These are phyloP conservation scores for Platanus orientalis DNA, from an alignment of 164 flowering plant genomes.

Conservation along the genomic window DNA sequence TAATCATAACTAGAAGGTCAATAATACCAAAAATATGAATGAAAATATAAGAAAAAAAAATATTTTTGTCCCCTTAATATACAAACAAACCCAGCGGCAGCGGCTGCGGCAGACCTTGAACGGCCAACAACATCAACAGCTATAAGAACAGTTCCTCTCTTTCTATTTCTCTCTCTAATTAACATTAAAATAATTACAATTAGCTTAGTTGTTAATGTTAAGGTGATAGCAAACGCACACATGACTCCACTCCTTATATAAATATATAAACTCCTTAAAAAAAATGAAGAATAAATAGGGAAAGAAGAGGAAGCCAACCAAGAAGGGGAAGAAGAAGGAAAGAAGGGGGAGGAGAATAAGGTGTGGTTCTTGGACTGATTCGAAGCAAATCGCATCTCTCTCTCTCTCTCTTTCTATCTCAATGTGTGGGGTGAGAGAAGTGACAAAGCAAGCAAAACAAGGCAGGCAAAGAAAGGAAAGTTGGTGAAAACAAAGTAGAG, in stretches of 20 bases:
- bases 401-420: conserved; percentile 19
- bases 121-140: conserved; percentile 21
- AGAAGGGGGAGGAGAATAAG: conserved; percentile 27
- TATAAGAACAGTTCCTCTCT: no score
- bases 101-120: conserved; percentile 31
- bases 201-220: not conserved
- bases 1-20: no score
- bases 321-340: conserved; percentile 18
- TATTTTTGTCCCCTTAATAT: conserved; percentile 8
- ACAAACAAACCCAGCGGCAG: no score
- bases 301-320: conserved; percentile 29
- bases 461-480: not conserved
- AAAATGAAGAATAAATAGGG: not conserved
- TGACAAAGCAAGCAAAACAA: not conserved
- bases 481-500: conserved; percentile 17
- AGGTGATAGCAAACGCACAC: not conserved
- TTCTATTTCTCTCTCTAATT: not conserved
- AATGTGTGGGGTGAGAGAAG: not conserved
- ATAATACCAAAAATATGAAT: not conserved
- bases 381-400: conserved; percentile 36
- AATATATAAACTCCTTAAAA: not conserved
- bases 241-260: not conserved
- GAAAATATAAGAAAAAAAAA: not conserved
- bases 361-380: conserved; percentile 59
- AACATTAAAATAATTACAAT: no score